These are phyloP conservation scores for Xylaria flabelliformis DNA, from an alignment of 495 filamentous ascomycete genomes.

Conservation along the genomic window DNA sequence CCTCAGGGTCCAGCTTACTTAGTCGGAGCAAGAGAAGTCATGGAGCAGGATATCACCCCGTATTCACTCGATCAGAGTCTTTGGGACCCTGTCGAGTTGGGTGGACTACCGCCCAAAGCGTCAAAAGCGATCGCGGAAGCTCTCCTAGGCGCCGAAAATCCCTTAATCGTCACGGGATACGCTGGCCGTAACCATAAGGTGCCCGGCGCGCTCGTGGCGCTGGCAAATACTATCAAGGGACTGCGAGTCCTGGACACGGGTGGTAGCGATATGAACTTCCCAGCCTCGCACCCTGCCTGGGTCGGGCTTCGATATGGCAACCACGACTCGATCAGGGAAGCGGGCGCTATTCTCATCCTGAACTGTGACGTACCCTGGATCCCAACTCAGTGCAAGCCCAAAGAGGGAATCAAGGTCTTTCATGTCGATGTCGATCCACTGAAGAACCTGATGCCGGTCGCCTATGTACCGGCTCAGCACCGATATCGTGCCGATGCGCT, in stretches of 20 bases:
- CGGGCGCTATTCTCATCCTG: slow-evolving; percentile 84
- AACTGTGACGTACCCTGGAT: slow-evolving; percentile 83
- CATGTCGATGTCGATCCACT: slow-evolving; percentile 88
- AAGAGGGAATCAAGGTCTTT: slow-evolving; percentile 69
- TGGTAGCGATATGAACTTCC: slow-evolving; percentile 96
- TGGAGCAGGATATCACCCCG: slow-evolving; percentile 89
- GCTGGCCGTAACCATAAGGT: slow-evolving; percentile 75
- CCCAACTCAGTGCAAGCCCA: slow-evolving; percentile 64
- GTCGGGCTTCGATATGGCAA: slow-evolving; percentile 79
- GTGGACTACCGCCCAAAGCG: slow-evolving; percentile 71
- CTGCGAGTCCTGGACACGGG: slow-evolving; percentile 87
- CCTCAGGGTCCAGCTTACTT: slow-evolving; percentile 90
- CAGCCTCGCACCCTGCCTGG: slow-evolving; percentile 73
- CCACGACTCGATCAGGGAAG: slow-evolving; percentile 74
- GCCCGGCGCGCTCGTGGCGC: slow-evolving; percentile 72
- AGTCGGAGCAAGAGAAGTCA: slow-evolving; percentile 81
- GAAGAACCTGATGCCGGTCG: slow-evolving; percentile 85
- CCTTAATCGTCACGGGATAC: slow-evolving; percentile 84
- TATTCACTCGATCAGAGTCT: slow-evolving; percentile 74
- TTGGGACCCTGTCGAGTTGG: slow-evolving; percentile 78
- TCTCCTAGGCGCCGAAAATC: slow-evolving; percentile 74
- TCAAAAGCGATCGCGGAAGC: slow-evolving; percentile 73
- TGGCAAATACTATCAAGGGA: slow-evolving; percentile 80
- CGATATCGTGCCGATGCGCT: slow-evolving; percentile 79
- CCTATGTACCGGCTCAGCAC: slow-evolving; percentile 75